Evolutionary conservation across 129 eudicot species (phyloP).

Genomic region (Erigeron canadensis): DNA sequence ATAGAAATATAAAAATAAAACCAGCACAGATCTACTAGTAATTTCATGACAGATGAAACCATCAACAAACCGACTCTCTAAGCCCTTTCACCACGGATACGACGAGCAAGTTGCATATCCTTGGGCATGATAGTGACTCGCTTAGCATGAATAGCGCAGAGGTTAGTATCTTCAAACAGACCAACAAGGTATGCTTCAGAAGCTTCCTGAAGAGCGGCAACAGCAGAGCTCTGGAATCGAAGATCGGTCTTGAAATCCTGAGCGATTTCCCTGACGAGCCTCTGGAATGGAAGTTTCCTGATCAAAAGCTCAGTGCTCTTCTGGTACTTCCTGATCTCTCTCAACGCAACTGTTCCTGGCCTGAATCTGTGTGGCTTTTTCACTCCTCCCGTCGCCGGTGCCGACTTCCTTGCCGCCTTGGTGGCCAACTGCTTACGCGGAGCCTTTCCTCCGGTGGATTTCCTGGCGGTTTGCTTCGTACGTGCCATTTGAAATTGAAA

Average conservation of each 20-base stretch:
- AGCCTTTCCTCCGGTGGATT: conserved; percentile 60
- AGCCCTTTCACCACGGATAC: conserved; percentile 57
- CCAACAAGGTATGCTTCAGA: conserved; percentile 55
- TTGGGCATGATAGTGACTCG: conserved; percentile 57
- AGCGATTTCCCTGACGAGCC: conserved; percentile 55
- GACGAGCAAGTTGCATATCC: conserved; percentile 55
- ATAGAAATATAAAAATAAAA: neutral
- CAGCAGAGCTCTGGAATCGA: conserved; percentile 60
- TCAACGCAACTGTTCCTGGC: conserved; percentile 51
- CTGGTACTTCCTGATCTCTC: conserved; percentile 55
- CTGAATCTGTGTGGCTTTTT: conserved; percentile 60
- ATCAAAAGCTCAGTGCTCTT: conserved; percentile 54
- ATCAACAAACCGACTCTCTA: neutral
- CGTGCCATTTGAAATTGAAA: conserved; percentile 35
- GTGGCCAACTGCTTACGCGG: conserved; percentile 55
- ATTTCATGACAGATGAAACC: conserved; percentile 22
- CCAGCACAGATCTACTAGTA: neutral
- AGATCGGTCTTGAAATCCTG: conserved; percentile 56
- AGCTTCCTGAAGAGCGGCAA: conserved; percentile 52
- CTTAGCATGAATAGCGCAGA: conserved; percentile 54
- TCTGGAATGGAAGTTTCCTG: conserved; percentile 47
- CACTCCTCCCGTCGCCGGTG: conserved; percentile 63
- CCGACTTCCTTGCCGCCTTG: conserved; percentile 49
- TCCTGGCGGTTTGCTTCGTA: conserved; percentile 58
- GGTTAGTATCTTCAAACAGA: conserved; percentile 47